phyloP scores from a whole-genome alignment of 2,329 filamentous ascomycete genomes.

The Apiospora sp. region DNA sequence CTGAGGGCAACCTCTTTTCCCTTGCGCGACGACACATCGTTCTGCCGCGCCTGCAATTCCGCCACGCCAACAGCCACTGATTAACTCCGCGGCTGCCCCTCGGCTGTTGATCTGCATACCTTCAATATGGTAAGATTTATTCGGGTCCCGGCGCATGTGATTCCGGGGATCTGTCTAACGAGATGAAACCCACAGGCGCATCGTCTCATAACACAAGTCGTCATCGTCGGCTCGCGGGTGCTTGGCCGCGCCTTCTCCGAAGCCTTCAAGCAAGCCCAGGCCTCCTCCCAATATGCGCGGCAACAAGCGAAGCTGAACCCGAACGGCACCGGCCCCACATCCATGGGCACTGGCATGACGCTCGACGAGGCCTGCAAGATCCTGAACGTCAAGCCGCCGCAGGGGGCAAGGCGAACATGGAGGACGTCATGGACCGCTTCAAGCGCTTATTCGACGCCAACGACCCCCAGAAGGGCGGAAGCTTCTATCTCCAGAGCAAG shows the following conservation, averaged over 20 bases:
- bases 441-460: slow-evolving; percentile 95
- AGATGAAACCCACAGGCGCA: slow-evolving; percentile 73
- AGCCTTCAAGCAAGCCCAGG: slow-evolving; percentile 94
- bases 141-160: slow-evolving; percentile 18
- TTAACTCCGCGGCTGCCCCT: neutral
- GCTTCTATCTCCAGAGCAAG: slow-evolving; percentile 98
- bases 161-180: slow-evolving; percentile 23
- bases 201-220: slow-evolving; percentile 91
- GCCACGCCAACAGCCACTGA: neutral
- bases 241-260: slow-evolving; percentile 92
- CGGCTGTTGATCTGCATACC: slow-evolving; percentile 2
- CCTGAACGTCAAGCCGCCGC: slow-evolving; percentile 90
- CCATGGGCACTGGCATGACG: slow-evolving; percentile 75
- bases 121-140: slow-evolving; percentile 4
- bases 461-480: slow-evolving; percentile 93
- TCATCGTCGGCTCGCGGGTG: slow-evolving; percentile 89
- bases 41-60: neutral
- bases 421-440: slow-evolving; percentile 84
- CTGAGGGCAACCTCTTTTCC: slow-evolving; percentile 8
- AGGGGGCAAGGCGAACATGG: slow-evolving; percentile 79
- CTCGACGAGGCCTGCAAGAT: slow-evolving; percentile 98
- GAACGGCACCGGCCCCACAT: slow-evolving; percentile 45
- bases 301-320: slow-evolving; percentile 68
- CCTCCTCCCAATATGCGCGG: slow-evolving; percentile 82
- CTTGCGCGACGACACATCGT: slow-evolving; percentile 2